Evolutionary conservation across 768 basidiomycete species (phyloP).

Genomic region (Xerocomus spinulosus): DNA sequence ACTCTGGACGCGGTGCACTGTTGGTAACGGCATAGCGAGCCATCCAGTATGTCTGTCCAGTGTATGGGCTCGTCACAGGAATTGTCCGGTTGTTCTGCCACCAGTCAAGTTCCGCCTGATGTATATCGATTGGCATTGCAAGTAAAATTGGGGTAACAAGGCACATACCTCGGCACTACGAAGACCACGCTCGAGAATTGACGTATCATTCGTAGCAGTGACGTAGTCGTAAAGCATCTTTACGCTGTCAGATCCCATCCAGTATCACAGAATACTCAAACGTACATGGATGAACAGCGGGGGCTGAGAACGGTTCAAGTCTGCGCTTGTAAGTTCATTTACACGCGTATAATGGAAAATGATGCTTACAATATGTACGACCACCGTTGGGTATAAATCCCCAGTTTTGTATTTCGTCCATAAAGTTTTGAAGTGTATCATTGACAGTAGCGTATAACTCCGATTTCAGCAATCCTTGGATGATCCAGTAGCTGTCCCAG

Average conservation of each 20-base stretch:
- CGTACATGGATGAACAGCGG: slow-evolving; percentile 79
- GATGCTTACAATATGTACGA: slow-evolving; percentile 72
- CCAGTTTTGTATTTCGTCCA: slow-evolving; percentile 81
- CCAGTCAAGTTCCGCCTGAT: slow-evolving; percentile 75
- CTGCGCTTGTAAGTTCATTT: slow-evolving; percentile 30
- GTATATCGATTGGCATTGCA: background rate
- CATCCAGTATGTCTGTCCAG: slow-evolving; percentile 60
- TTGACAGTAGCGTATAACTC: slow-evolving; percentile 70
- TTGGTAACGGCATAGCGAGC: slow-evolving; percentile 76
- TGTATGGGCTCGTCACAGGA: slow-evolving; percentile 64
- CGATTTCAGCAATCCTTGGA: slow-evolving; percentile 81
- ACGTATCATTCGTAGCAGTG: slow-evolving; percentile 59
- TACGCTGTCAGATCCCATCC: background rate
- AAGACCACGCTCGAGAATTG: slow-evolving; percentile 76
- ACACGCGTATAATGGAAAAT: background rate
- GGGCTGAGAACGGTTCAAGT: slow-evolving; percentile 89
- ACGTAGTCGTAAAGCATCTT: slow-evolving; percentile 93
- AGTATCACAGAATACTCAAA: background rate
- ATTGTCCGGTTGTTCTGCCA: slow-evolving; percentile 74
- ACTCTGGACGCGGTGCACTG: slow-evolving; percentile 86
- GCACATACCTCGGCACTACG: slow-evolving; percentile 69
- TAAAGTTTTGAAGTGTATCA: slow-evolving; percentile 84
- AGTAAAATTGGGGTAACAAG: background rate
- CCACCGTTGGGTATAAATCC: slow-evolving; percentile 97
- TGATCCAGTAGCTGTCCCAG: slow-evolving; percentile 80